phyloP scores from a whole-genome alignment of 129 eudicot species.

The Arctium lappa region DNA sequence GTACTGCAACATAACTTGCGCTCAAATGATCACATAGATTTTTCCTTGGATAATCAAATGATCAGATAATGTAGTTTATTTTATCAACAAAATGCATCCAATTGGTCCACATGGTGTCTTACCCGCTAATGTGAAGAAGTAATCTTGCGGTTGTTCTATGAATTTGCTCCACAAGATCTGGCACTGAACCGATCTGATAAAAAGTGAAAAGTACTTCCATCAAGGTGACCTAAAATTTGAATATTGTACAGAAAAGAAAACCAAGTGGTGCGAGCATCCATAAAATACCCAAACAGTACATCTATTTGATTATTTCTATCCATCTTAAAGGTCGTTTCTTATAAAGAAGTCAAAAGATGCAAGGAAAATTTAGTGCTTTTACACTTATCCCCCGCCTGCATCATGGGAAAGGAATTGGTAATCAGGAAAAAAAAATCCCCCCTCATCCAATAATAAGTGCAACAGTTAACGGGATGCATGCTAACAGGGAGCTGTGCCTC shows the following conservation, averaged over 20 bases:
- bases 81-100: conserved; percentile 13
- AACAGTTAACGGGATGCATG: neutral
- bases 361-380: conserved; percentile 7
- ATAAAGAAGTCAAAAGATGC: neutral
- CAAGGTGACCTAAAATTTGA: neutral
- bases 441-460: neutral
- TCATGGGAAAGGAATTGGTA: neutral
- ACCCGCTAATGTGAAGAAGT: conserved; percentile 93
- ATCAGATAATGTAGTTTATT: neutral
- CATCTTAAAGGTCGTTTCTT: neutral
- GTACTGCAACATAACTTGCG: neutral
- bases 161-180: conserved; percentile 80
- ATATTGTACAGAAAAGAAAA: neutral
- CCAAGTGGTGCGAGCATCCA: conserved; percentile 12
- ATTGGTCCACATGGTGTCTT: conserved; percentile 25
- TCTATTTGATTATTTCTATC: neutral
- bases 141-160: conserved; percentile 86
- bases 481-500: too few species aligned
- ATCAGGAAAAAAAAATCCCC: neutral
- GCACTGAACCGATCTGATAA: conserved; percentile 81
- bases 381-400: neutral
- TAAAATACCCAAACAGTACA: neutral
- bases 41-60: neutral
- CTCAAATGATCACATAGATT: neutral
- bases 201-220: conserved; percentile 11